Percentiles rank a stretch among this genome's conserved stretches.
phyloP scores from a whole-genome alignment of 116 monocot genomes.

The Iris pallida region DNA sequence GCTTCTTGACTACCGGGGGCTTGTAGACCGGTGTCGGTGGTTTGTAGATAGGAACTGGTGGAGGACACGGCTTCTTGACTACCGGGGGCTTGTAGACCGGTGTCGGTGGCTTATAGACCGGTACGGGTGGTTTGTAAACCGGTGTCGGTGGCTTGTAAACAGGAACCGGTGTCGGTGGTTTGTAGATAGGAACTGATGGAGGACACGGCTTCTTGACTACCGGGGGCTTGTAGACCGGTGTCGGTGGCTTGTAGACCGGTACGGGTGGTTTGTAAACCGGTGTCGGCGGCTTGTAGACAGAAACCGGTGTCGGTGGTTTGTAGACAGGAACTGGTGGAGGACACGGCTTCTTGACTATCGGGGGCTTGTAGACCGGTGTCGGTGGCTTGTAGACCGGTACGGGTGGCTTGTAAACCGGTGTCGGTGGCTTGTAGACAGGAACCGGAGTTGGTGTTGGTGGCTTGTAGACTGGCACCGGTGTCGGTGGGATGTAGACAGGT shows the following conservation, averaged over 20 bases:
- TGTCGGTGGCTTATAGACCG: constrained; percentile 3
- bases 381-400: constrained; percentile 22
- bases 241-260: constrained; percentile 5
- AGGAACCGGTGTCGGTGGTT: constrained; percentile 20
- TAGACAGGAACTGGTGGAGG: background rate
- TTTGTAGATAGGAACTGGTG: constrained; percentile 22
- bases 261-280: constrained; percentile 12
- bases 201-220: constrained; percentile 18
- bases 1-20: constrained; percentile 16
- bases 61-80: no score
- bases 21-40: constrained; percentile 27
- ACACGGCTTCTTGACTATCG: no score
- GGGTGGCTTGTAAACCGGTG: constrained; percentile 8
- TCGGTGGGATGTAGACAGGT: no score
- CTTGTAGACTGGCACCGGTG: constrained; percentile 7
- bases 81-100: constrained; percentile 23
- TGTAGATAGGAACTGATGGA: constrained; percentile 4
- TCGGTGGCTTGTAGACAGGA: constrained; percentile 12
- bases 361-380: constrained; percentile 9
- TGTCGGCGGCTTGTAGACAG: background rate
- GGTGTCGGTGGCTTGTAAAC: constrained; percentile 16
- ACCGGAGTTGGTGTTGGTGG: background rate
- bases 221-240: no score
- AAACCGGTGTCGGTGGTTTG: constrained; percentile 16
- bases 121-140: constrained; percentile 1